phyloP scores from a whole-genome alignment of 441 rosid genomes.

The Brassica balearica region DNA sequence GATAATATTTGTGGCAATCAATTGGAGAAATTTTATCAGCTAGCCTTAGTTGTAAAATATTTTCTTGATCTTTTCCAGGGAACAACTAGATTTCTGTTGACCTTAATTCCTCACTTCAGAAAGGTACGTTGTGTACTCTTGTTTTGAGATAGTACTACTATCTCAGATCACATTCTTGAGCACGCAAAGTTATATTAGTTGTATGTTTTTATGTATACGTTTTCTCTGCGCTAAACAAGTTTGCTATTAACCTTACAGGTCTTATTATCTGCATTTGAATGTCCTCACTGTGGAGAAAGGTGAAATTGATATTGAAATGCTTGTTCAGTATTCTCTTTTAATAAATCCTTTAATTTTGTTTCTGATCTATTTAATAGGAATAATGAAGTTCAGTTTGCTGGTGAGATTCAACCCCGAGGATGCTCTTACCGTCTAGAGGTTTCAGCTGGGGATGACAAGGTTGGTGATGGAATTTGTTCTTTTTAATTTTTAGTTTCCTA shows the following conservation, averaged over 20 bases:
- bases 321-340: not conserved
- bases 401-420: constrained; percentile 42
- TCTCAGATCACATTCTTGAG: not conserved
- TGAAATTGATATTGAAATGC: constrained; percentile 37
- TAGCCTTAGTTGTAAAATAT: constrained; percentile 2
- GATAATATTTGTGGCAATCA: not conserved
- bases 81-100: constrained; percentile 70
- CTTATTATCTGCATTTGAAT: constrained; percentile 90
- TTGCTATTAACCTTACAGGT: constrained; percentile 53
- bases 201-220: not conserved
- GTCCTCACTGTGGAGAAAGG: constrained; percentile 94
- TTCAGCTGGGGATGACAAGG: constrained; percentile 72
- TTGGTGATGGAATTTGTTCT: constrained; percentile 28
- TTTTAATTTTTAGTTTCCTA: not conserved
- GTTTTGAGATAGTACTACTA: not conserved
- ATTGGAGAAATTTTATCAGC: not conserved
- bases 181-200: not conserved
- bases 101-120: constrained; percentile 89
- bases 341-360: not conserved
- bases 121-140: constrained; percentile 54
- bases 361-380: constrained; percentile 54
- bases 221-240: constrained; percentile 13
- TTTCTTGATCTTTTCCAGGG: constrained; percentile 57
- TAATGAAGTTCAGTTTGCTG: constrained; percentile 97
- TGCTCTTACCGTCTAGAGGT: constrained; percentile 39